Conservation (phyloP, 129 eudicot species). For the Flaveria brownii region DNA sequence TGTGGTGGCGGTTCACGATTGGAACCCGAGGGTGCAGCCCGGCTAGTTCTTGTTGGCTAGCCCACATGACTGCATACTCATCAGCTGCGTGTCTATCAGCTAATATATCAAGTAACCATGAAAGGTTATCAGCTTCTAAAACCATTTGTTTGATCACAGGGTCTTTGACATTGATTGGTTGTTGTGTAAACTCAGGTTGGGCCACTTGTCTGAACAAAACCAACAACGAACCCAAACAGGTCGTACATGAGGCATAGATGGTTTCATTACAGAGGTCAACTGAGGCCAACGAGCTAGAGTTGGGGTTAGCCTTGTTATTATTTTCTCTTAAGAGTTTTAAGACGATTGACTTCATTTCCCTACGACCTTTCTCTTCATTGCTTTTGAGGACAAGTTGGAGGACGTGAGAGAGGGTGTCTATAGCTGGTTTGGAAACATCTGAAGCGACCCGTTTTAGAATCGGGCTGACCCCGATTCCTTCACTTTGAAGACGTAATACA, state of each 20-base stretch:
- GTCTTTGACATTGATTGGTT: conserved; percentile 42
- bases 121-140: conserved; percentile 76
- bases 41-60: conserved; percentile 76
- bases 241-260: conserved; percentile 59
- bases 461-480: conserved; percentile 66
- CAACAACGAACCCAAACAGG: conserved; percentile 55
- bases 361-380: conserved; percentile 79
- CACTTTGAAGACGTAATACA: conserved; percentile 61
- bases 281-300: conserved; percentile 49
- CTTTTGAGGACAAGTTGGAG: conserved; percentile 87
- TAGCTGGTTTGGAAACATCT: conserved; percentile 57
- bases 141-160: conserved; percentile 62
- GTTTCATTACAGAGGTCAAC: conserved; percentile 59
- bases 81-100: conserved; percentile 74
- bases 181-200: conserved; percentile 45
- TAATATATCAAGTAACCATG: conserved; percentile 89
- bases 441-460: conserved; percentile 85
- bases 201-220: conserved; percentile 59
- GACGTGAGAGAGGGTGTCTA: conserved; percentile 79
- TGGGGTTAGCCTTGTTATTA: conserved; percentile 45
- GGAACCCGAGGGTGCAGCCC: conserved; percentile 56
- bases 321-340: conserved; percentile 78
- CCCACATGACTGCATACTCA: conserved; percentile 79
- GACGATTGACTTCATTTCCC: conserved; percentile 86
- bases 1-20: conserved; percentile 54